phyloP scores from a whole-genome alignment of 768 basidiomycete species.

The Lenzites betulinus region DNA sequence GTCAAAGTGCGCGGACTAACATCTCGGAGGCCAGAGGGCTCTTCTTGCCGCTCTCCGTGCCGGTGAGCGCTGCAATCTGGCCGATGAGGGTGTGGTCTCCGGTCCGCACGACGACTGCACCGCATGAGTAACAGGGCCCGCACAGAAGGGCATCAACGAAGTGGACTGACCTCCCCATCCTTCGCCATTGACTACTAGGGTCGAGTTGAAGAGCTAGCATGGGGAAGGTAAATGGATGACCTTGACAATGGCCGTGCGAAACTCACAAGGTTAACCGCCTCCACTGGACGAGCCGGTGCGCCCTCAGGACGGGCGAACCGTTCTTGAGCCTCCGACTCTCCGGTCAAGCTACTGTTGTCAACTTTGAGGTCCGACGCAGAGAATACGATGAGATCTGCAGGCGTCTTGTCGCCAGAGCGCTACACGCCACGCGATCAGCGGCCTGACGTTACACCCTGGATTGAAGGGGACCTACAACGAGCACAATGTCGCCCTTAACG shows the following conservation, averaged over 20 bases:
- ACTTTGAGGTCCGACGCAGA: conserved; percentile 64
- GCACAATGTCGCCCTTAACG: conserved; percentile 67
- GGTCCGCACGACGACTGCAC: conserved; percentile 61
- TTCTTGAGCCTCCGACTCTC: conserved; percentile 72
- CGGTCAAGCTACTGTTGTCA: conserved; percentile 71
- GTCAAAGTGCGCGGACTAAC: conserved; percentile 36
- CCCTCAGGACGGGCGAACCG: conserved; percentile 51
- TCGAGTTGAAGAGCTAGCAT: conserved; percentile 66
- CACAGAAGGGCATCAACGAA: neutral
- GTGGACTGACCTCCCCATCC: conserved; percentile 58
- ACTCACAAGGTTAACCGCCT: conserved; percentile 64
- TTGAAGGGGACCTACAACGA: conserved; percentile 45
- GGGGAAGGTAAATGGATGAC: neutral
- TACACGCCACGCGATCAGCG: conserved; percentile 26
- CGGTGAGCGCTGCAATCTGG: conserved; percentile 69
- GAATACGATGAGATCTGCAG: conserved; percentile 65
- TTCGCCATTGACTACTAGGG: conserved; percentile 70
- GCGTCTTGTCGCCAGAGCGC: conserved; percentile 72
- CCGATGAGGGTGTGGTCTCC: conserved; percentile 70
- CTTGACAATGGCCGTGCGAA: neutral
- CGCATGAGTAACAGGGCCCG: neutral
- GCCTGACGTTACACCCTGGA: neutral
- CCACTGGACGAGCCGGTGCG: conserved; percentile 49
- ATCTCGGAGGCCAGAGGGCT: conserved; percentile 70
- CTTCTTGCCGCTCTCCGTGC: conserved; percentile 62